Percentiles rank a stretch among this genome's conserved stretches.
Evolutionary conservation across 768 basidiomycete species (phyloP).

Genomic region (Hygrophoropsis aurantiaca): DNA sequence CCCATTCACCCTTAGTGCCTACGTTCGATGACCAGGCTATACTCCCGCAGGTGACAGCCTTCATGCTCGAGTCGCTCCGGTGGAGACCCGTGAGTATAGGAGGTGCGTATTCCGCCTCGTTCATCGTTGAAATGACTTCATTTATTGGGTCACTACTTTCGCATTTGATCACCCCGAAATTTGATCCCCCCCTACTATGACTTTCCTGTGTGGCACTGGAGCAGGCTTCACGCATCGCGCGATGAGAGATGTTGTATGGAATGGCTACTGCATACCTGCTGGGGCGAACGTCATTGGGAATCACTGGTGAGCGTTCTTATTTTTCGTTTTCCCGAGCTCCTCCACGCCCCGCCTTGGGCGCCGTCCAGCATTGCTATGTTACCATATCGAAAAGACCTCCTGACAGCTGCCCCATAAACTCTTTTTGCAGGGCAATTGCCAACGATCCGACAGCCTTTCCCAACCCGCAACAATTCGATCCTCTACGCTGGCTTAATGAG

Average conservation of each 20-base stretch:
- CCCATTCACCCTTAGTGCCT: constrained; percentile 26
- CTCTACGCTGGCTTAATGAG: constrained; percentile 47
- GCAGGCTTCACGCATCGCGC: constrained; percentile 62
- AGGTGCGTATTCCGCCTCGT: constrained; percentile 17
- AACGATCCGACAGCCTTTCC: constrained; percentile 54
- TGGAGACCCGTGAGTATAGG: constrained; percentile 37
- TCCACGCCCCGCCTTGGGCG: too few relatives aligned
- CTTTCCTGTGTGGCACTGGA: constrained; percentile 8
- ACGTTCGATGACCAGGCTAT: constrained; percentile 32
- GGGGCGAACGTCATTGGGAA: constrained; percentile 39
- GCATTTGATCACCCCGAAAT: background rate
- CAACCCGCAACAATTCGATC: constrained; percentile 54
- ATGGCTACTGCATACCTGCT: constrained; percentile 38
- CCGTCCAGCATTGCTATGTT: too few relatives aligned
- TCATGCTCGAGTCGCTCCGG: constrained; percentile 34
- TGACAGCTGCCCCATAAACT: background rate
- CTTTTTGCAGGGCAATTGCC: constrained; percentile 36
- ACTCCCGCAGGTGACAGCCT: constrained; percentile 36
- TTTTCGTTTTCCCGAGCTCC: background rate
- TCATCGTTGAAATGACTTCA: background rate
- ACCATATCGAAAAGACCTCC: too few relatives aligned
- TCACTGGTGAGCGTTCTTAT: constrained; percentile 29
- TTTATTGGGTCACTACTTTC: background rate
- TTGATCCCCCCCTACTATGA: too few relatives aligned
- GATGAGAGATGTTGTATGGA: constrained; percentile 51